These are phyloP conservation scores for Xylariales sp. DNA, from an alignment of 2,329 filamentous ascomycete species.

Conservation along the genomic window DNA sequence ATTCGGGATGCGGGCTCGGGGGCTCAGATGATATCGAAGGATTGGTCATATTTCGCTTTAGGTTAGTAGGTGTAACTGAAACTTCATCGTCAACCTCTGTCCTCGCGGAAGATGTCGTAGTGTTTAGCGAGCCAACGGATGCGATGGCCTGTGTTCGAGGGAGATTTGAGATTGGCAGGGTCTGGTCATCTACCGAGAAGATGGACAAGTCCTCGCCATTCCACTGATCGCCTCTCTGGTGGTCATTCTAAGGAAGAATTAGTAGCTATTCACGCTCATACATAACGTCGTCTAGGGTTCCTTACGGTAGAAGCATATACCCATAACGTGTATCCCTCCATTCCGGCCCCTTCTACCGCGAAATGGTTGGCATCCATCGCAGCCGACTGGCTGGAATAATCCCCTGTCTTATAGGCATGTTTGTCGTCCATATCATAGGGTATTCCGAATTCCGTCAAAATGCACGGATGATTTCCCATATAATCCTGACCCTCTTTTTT, in stretches of 20 bases:
- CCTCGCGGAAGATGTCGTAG: constrained; percentile 49
- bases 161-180: constrained; percentile 64
- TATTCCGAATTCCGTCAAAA: constrained; percentile 96
- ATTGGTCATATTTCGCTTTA: constrained; percentile 77
- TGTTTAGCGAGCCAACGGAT: constrained; percentile 59
- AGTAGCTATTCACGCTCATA: constrained; percentile 36
- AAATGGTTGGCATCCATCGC: constrained; percentile 98
- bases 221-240: constrained; percentile 92
- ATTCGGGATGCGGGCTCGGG: constrained; percentile 64
- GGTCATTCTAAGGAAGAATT: constrained; percentile 72
- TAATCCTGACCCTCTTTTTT: constrained; percentile 87
- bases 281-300: constrained; percentile 8
- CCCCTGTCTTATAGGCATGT: constrained; percentile 92
- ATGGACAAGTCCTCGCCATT: constrained; percentile 98
- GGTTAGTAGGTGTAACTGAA: constrained; percentile 77
- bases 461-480: constrained; percentile 87
- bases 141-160: constrained; percentile 58
- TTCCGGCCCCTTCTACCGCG: constrained; percentile 83
- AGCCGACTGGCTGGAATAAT: constrained; percentile 91
- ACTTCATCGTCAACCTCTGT: constrained; percentile 63
- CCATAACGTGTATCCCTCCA: constrained; percentile 92
- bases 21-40: constrained; percentile 72
- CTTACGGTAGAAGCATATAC: constrained; percentile 79
- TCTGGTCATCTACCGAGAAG: constrained; percentile 83
- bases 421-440: constrained; percentile 99